Conservation (phyloP, 192 early-diverging fungal species). For the Rhizophagus clarus region DNA sequence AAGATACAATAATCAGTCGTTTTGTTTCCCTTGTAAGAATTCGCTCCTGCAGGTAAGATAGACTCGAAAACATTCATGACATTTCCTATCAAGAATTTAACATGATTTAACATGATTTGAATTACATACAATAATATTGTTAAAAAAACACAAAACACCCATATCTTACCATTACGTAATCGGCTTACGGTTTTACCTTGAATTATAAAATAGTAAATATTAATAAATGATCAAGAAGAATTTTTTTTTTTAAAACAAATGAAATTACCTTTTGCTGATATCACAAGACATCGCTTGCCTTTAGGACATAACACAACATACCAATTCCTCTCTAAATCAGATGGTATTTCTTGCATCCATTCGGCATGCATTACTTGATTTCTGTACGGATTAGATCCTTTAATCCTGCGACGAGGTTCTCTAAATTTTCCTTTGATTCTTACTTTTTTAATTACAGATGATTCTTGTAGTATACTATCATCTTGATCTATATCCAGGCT, state of each 20-base stretch:
- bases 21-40: slow-evolving; percentile 46
- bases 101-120: background rate
- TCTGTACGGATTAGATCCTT: slow-evolving; percentile 48
- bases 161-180: slow-evolving; percentile 37
- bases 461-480: slow-evolving; percentile 24
- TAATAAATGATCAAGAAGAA: slow-evolving; percentile 21
- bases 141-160: background rate
- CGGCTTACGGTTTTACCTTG: slow-evolving; percentile 42
- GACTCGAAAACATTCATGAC: slow-evolving; percentile 52
- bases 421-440: slow-evolving; percentile 29
- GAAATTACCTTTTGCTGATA: slow-evolving; percentile 52
- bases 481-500: slow-evolving; percentile 30
- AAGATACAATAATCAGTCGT: slow-evolving; percentile 61
- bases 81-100: slow-evolving; percentile 30
- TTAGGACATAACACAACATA: slow-evolving; percentile 55
- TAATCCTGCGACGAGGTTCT: slow-evolving; percentile 29
- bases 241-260: slow-evolving; percentile 9
- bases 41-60: slow-evolving; percentile 53
- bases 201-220: background rate
- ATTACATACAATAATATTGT: background rate
- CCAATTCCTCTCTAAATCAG: slow-evolving; percentile 52
- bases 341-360: slow-evolving; percentile 49
- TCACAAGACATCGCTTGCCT: slow-evolving; percentile 60
- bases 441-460: slow-evolving; percentile 1
- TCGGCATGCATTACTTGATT: slow-evolving; percentile 64